Base-by-base conservation (phyloP, 768 basidiomycete genomes). In the Hydnomerulius pinastri region DNA sequence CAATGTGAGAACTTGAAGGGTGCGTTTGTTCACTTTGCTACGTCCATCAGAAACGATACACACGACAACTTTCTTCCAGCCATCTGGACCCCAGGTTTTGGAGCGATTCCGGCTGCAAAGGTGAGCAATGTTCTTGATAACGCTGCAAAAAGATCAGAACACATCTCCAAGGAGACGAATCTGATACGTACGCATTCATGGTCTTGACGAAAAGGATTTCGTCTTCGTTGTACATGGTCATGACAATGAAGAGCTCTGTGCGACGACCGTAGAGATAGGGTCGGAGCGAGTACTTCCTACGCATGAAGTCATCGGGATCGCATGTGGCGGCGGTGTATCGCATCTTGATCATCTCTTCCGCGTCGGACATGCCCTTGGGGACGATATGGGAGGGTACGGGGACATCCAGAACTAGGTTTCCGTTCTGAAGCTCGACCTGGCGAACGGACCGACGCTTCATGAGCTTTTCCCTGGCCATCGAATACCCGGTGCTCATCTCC, bases 151-250 rank as follows among this genome's bases (percentile, higher is more conserved):
- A 51, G 41, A 49, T 54, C 50, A 56, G 27, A 27, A 12, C 40
- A 46, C 46, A 37, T 38, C 53, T 48, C 27, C 18, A 28, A 24
- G 30, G 20, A 15, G 46, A 11, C 6, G 36, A 48, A 37, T 44
- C 20, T 4, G 20, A 35, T 36, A 76, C 86, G 61, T 62, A 87
- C 85, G 88, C 82, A 58, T 92, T 91, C 87, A 93, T 91, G 10
- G 90, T 93, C 63, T 77, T 80, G 63, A 75, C 74, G 65, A 91
- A 92, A 23, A 90, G 73, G 8, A 85, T 73, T 63, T 91, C 88
- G 62, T 91, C 90, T 72, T 97, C 93, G 66, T 95, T 95, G 68
- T 91, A 91, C 92, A 96, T 95, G 37, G 93, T 96, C 84, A 96
- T 90, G 35, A 95, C 92, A 59, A 97, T 91, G 72, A 96, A 94